Percentiles rank a stretch among this genome's conserved stretches.
Conservation (phyloP, 495 filamentous ascomycete genomes). For the Pyrenula aspistea region DNA sequence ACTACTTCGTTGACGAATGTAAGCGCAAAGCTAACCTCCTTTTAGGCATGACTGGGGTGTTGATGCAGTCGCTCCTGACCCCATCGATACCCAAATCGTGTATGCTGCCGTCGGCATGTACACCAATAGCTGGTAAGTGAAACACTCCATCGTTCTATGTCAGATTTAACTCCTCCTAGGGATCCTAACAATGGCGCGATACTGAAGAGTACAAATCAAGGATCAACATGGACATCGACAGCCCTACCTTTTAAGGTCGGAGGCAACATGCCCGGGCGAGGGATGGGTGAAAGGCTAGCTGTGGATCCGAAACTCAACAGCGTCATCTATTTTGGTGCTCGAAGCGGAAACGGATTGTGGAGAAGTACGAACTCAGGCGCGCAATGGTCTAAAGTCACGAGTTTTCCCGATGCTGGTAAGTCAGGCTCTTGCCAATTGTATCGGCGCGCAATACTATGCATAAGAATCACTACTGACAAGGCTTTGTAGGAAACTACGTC, state of each 20-base stretch:
- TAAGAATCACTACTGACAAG: neutral
- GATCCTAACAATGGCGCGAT: slow-evolving; percentile 44
- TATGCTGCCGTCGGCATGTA: slow-evolving; percentile 48
- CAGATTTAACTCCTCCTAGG: slow-evolving; percentile 10
- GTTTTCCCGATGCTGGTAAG: slow-evolving; percentile 38
- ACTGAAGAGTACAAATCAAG: slow-evolving; percentile 35
- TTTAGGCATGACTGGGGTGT: slow-evolving; percentile 39
- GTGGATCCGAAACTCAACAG: slow-evolving; percentile 45
- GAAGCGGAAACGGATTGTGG: slow-evolving; percentile 52
- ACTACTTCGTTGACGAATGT: too few relatives aligned
- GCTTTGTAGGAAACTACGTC: slow-evolving; percentile 22
- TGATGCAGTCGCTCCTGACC: slow-evolving; percentile 46
- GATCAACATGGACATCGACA: slow-evolving; percentile 32
- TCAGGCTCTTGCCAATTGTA: neutral
- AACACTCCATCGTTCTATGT: neutral
- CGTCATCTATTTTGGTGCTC: slow-evolving; percentile 45
- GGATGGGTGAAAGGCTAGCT: slow-evolving; percentile 49
- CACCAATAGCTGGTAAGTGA: slow-evolving; percentile 37
- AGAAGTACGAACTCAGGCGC: slow-evolving; percentile 43
- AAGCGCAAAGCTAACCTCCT: slow-evolving; percentile 1
- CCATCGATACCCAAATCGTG: slow-evolving; percentile 37
- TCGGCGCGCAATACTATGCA: neutral
- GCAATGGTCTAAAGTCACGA: slow-evolving; percentile 44
- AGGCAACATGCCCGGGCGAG: slow-evolving; percentile 55
- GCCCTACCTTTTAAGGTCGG: slow-evolving; percentile 46